Percentiles rank a stretch among this genome's conserved stretches.
phyloP scores from a whole-genome alignment of 768 basidiomycete genomes.

The Rubroboletus satanas region DNA sequence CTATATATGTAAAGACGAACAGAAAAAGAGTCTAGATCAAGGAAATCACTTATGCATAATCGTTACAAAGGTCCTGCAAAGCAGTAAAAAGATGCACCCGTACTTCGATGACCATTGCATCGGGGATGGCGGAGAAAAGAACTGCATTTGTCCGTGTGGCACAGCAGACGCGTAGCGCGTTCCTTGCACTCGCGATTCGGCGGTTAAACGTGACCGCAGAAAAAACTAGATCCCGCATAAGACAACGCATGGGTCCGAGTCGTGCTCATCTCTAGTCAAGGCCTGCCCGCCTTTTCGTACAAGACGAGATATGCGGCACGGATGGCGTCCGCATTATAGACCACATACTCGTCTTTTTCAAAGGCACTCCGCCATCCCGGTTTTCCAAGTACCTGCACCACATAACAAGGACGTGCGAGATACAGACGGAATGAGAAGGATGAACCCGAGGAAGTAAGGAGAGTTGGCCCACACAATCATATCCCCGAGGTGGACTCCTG shows the following conservation, averaged over 20 bases:
- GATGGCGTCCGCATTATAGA: conserved; percentile 25
- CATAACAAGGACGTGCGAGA: background rate
- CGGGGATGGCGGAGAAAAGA: background rate
- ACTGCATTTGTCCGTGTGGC: background rate
- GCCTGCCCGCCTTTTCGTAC: conserved; percentile 6
- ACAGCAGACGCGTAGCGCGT: background rate
- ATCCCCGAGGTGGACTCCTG: conserved; percentile 13
- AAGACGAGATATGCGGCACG: conserved; percentile 24
- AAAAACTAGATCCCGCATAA: too few species aligned
- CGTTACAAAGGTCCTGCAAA: background rate
- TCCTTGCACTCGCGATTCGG: background rate
- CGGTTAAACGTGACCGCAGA: background rate
- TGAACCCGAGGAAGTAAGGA: too few species aligned
- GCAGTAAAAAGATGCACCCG: background rate
- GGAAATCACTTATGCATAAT: background rate
- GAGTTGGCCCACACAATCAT: conserved; percentile 20
- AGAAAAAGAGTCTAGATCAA: background rate
- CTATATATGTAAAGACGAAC: background rate
- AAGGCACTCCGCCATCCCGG: conserved; percentile 13
- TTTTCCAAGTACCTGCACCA: conserved; percentile 14
- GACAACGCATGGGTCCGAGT: background rate
- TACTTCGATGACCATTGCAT: too few species aligned
- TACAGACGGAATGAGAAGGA: background rate
- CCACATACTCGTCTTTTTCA: conserved; percentile 22
- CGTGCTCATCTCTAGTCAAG: background rate